Conservation (phyloP, 2,329 filamentous ascomycete genomes). For the Phialophora tarda region DNA sequence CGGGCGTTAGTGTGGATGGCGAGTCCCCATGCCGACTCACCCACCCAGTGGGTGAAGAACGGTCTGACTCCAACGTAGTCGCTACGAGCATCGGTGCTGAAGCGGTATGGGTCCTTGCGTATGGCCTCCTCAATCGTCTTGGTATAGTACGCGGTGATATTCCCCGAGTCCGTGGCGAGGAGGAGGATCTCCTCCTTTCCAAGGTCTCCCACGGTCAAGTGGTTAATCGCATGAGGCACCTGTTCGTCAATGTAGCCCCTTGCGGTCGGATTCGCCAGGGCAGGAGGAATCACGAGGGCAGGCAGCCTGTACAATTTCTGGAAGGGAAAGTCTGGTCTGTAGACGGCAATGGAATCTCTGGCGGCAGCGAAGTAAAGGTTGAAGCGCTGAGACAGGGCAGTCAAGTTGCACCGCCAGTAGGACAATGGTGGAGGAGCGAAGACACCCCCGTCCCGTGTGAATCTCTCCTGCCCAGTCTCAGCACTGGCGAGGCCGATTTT, state of each 20-base stretch:
- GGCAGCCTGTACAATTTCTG: slow-evolving; percentile 49
- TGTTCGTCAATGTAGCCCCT: slow-evolving; percentile 60
- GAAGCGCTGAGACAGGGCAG: slow-evolving; percentile 53
- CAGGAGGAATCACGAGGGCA: slow-evolving; percentile 50
- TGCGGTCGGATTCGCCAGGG: slow-evolving; percentile 49
- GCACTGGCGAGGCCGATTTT: slow-evolving; percentile 30
- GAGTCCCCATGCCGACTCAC: slow-evolving; percentile 83
- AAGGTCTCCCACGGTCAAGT: slow-evolving; percentile 70
- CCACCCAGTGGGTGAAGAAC: slow-evolving; percentile 79
- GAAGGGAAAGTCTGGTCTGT: slow-evolving; percentile 50
- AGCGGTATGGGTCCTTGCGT: slow-evolving; percentile 40
- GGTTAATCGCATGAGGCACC: slow-evolving; percentile 69
- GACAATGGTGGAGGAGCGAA: slow-evolving; percentile 44
- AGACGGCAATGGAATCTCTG: slow-evolving; percentile 51
- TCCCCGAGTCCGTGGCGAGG: slow-evolving; percentile 74
- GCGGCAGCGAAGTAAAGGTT: slow-evolving; percentile 56
- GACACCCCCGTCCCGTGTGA: slow-evolving; percentile 43
- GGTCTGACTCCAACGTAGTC: slow-evolving; percentile 48
- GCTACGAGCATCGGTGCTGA: slow-evolving; percentile 40
- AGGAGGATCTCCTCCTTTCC: slow-evolving; percentile 73
- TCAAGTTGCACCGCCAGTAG: slow-evolving; percentile 54
- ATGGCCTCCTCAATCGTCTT: slow-evolving; percentile 57
- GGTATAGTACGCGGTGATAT: slow-evolving; percentile 73
- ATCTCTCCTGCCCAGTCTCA: slow-evolving; percentile 41
- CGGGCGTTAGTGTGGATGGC: slow-evolving; percentile 81